Conservation (phyloP, 805 yeast genomes). For the Sugiyamaella smithiae region DNA sequence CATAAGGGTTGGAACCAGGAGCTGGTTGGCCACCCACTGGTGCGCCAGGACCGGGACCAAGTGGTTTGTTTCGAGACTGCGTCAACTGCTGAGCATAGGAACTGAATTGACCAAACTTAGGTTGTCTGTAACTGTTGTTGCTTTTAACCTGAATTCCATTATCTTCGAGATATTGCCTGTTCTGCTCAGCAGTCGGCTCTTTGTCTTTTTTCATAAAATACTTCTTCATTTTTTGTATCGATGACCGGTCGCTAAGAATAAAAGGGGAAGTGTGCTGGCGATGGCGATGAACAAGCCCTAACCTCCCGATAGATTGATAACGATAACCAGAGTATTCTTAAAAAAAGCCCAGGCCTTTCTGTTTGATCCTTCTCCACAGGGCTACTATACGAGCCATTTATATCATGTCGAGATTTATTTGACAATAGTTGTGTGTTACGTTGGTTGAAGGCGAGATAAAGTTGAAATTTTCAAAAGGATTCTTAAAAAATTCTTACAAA, state of each 20-base stretch:
- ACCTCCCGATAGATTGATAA: too few species aligned
- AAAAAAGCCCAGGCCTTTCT: too few species aligned
- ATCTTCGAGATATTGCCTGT: slow-evolving; percentile 40
- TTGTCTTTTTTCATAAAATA: slow-evolving; percentile 50
- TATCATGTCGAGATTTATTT: too few species aligned
- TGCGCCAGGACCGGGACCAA: slow-evolving; percentile 15
- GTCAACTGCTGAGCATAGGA: slow-evolving; percentile 47
- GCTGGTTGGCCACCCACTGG: slow-evolving; percentile 1
- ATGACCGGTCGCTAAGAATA: not conserved
- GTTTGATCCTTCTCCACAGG: too few species aligned
- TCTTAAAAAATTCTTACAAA: too few species aligned
- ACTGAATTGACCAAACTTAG: slow-evolving; percentile 50
- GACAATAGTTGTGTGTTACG: too few species aligned
- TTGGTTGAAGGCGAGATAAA: too few species aligned
- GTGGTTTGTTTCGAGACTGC: not conserved
- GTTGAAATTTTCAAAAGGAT: too few species aligned
- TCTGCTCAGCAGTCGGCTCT: slow-evolving; percentile 50
- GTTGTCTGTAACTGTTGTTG: slow-evolving; percentile 30
- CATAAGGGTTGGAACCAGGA: slow-evolving; percentile 17
- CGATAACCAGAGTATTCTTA: too few species aligned
- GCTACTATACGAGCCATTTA: too few species aligned
- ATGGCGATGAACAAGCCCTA: not conserved
- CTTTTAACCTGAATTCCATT: slow-evolving; percentile 45
- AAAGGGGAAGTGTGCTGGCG: not conserved
- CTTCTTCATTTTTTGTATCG: slow-evolving; percentile 50